Evolutionary conservation across 1,284 basidiomycete species (phyloP), one percentile per base, ranked within the genome.

Genomic region (Anthracocystis panici-leucophaei): DNA sequence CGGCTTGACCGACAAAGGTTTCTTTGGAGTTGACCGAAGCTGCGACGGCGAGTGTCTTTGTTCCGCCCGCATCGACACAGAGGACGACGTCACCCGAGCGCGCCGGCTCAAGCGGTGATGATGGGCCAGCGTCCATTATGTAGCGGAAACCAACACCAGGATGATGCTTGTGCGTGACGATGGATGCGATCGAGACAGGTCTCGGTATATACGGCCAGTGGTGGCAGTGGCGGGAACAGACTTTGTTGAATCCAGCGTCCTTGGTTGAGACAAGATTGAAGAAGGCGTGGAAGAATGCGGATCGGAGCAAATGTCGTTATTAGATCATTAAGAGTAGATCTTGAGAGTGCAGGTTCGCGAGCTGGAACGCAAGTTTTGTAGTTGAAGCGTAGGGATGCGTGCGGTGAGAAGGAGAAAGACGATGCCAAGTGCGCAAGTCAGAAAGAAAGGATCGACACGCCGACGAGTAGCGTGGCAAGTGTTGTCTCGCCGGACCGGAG

Each of bases 51-150:
- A 76, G 68, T 5, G 74, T 76, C 62, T 76, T 76, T 42, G 74
- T 76, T 51, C 74, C 74, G 12, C 74, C 74, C 16, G 74, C 74
- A 60, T 76, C 74, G 20, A 76, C 65, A 29, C 74, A 76, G 35
- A 72, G 49, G 7, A 76, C 74, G 8, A 76, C 66, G 44, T 69
- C 63, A 31, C 55, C 58, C 9, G 62, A 57, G 33, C 54, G 53
- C 11, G 54, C 27, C 21, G 57, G 48, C 61, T 55, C 35, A 29
- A 35, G 11, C 23, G 64, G 16, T 35, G 59, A 45, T 46, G 66
- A 68, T 50, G 66, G 56, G 3, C 59, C 68, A 31, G 63, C 58
- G 16, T 65, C 58, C 68, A 71, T 71, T 40, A 9, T 33, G 44
- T 33, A 7, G 20, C 5, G 25, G 42, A 33, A 21, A 56, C 14